Evolutionary conservation across 306 rosid species (phyloP), one percentile per base, ranked within the genome.

Genomic region (Castanospermum australe): DNA sequence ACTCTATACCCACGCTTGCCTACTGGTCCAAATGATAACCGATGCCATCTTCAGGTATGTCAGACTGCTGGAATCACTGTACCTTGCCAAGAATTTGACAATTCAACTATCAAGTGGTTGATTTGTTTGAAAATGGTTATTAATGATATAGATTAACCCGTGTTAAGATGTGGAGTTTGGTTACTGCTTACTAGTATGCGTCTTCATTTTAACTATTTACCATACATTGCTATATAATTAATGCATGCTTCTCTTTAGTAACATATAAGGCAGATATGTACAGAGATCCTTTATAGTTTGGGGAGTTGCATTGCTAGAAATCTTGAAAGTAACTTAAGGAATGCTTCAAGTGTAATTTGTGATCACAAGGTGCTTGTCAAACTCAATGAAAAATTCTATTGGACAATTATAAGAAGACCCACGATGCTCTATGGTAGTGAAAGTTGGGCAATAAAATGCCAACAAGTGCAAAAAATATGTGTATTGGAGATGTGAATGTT

Each of bases 1-100:
- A 86, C 99, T 83, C 97, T 94, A 67, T 94, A 94, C 84, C 97
- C 99, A 66, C 97, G 97, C 75, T 82, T 94, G 88, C 99, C 99
- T 64, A 88, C 92, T 72, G 97, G 97, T 62, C 97, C 99, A 71
- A 94, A 90, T 69, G 99, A 94, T 85, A 92, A 92, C 73, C 92
- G 95, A 77, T 92, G 97, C 87, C 99, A 94, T 89, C 97, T 94
- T 83, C 99, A 94, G 99, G 99, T 94, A 87, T 50, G 11, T 41
- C 72, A 55, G 51, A 70, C 73, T 77, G 39, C 56, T 18, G 61
- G 67, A 70, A 68, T 55, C 60, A 44, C 64, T 39, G 62, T 24
- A 47, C 38, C 62, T 59, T 21, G 45, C 51, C 60, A 32, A 50
- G 25, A 30, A 32, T 52, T 52, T 33, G 39, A 20, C 47, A 15